Base-by-base conservation (phyloP, 2,329 filamentous ascomycete species). In the Xylaria multiplex region DNA sequence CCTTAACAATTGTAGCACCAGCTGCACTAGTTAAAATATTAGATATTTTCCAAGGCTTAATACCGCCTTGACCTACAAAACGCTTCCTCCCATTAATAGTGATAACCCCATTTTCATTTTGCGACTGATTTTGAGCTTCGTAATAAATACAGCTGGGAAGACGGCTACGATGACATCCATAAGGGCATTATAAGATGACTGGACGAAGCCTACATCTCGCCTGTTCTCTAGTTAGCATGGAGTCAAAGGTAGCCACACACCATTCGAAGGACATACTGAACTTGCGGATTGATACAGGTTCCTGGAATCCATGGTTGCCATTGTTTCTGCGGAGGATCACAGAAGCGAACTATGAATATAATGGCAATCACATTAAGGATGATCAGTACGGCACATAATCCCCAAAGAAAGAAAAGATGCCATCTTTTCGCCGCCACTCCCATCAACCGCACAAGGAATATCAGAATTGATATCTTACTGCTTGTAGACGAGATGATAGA, bases 251-350 rank as follows among this genome's bases (percentile, higher is more conserved):
- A 14, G 11, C 27, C 3, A 24, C 13, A 14, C 8, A 8, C 9
- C 19, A 7, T 48, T 46, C 4, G 2, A 22, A 8, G 13, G 8
- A 60, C 64, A 30, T 66, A 66, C 64, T 50, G 50, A 16, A 57
- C 1, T 16, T 53, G 2, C n/a, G 49, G 42, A 2, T 54, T 40
- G 4, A 66, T 27, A 46, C 64, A 66, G 1, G 37, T 57, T 46
- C 64, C 64, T 19, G 48, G 49, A 8, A 60, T 11, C 35, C 27
- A 56, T 6, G 60, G 64, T 16, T 64, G 2, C 64, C 64, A 66
- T 50, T 66, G 64, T n/a, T 59, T 63, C 45, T 56, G 48, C 3
- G 60, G 60, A 16, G 64, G 64, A 37, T 59, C 60, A 50, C 64
- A 66, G 37, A 59, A 63, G 30, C 54, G 46, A 14, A 66, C 14